Evolutionary conservation across 75 land plant genomes (phyloP).

Genomic region (Ceratopteris richardii): DNA sequence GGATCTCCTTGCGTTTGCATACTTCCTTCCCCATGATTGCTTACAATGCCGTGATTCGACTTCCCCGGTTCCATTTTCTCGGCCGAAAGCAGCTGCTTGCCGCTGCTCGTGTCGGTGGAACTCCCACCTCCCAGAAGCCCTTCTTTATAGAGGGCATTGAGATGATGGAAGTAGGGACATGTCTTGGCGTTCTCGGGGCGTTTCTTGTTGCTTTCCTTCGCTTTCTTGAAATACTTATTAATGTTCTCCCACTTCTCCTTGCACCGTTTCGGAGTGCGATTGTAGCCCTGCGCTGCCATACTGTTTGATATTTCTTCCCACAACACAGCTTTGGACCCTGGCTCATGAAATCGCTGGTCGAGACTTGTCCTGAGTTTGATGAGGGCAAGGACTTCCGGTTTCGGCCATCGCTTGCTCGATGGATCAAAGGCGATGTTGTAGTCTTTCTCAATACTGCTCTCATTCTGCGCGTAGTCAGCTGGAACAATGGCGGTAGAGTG

Average conservation of each 20-base stretch:
- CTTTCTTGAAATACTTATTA: conserved; percentile 77
- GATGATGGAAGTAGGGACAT: conserved; percentile 59
- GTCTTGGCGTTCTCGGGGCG: conserved; percentile 65
- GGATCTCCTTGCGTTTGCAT: too few relatives aligned
- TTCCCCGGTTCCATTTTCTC: too few relatives aligned
- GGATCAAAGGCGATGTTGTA: conserved; percentile 11
- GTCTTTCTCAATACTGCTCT: background rate
- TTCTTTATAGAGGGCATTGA: conserved; percentile 48
- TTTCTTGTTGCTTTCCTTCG: conserved; percentile 60
- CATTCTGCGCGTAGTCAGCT: background rate
- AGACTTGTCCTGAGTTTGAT: conserved; percentile 38
- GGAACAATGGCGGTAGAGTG: background rate
- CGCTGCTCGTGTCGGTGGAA: conserved; percentile 14
- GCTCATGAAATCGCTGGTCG: conserved; percentile 44
- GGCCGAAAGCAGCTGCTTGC: background rate
- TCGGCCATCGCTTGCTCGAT: conserved; percentile 53
- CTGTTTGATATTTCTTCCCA: conserved; percentile 60
- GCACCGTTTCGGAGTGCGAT: conserved; percentile 48
- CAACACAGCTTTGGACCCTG: conserved; percentile 56
- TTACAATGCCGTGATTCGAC: too few relatives aligned
- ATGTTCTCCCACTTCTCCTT: conserved; percentile 81
- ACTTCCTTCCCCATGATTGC: too few relatives aligned
- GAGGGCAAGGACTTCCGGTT: conserved; percentile 49
- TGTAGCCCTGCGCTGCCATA: conserved; percentile 46
- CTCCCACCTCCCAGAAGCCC: conserved; percentile 12